These are phyloP conservation scores for Debaryomyces prosopidis DNA, from an alignment of 805 yeast species.

Conservation along the genomic window DNA sequence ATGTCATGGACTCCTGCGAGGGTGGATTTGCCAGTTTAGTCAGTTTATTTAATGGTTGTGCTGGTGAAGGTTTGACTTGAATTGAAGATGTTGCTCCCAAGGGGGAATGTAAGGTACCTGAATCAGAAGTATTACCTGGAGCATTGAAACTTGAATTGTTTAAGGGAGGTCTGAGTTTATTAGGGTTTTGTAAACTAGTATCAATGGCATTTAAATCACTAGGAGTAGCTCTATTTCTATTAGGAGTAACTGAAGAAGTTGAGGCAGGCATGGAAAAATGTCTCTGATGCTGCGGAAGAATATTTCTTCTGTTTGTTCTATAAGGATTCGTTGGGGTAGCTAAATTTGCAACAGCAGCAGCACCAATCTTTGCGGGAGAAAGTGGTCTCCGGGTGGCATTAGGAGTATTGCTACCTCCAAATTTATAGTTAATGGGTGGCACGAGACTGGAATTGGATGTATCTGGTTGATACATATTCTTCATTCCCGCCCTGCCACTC, in stretches of 20 bases:
- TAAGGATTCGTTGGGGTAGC: conserved; percentile 38
- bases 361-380: conserved; percentile 74
- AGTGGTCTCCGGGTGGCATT: conserved; percentile 39
- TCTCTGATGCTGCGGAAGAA: conserved; percentile 33
- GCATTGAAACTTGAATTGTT: background rate
- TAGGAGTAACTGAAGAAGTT: background rate
- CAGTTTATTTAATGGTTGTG: conserved; percentile 39
- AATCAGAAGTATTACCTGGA: background rate
- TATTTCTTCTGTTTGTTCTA: conserved; percentile 10
- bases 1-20: conserved; percentile 45
- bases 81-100: conserved; percentile 33
- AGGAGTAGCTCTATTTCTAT: background rate
- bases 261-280: conserved; percentile 42
- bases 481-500: conserved; percentile 10
- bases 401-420: conserved; percentile 26
- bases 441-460: conserved; percentile 27
- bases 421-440: conserved; percentile 36
- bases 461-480: conserved; percentile 10
- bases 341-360: conserved; percentile 61
- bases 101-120: conserved; percentile 15
- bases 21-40: conserved; percentile 31
- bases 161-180: conserved; percentile 4
- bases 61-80: conserved; percentile 44
- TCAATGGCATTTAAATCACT: background rate
- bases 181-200: conserved; percentile 2